phyloP scores from a whole-genome alignment of 345 rosid species.

The Draba incana region DNA sequence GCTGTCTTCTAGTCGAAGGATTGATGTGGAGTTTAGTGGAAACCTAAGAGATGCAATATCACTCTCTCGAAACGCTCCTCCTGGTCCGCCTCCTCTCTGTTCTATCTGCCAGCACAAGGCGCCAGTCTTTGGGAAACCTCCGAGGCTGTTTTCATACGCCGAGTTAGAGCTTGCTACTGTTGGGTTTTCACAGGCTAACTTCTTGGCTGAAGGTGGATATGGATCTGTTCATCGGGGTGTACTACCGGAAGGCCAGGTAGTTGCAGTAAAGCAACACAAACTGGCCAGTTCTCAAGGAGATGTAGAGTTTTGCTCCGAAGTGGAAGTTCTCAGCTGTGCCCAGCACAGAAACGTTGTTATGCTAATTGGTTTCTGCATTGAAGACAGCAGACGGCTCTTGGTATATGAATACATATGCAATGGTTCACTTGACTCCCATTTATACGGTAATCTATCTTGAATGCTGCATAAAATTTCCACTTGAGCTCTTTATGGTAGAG shows the following conservation, averaged over 20 bases:
- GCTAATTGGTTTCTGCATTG: slow-evolving; percentile 97
- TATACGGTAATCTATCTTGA: slow-evolving; percentile 60
- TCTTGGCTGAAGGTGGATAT: slow-evolving; percentile 98
- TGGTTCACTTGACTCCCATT: slow-evolving; percentile 94
- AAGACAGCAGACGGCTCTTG: slow-evolving; percentile 87
- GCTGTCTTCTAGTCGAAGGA: slow-evolving; percentile 52
- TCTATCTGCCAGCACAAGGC: slow-evolving; percentile 98
- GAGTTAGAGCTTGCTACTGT: slow-evolving; percentile 98
- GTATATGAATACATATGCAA: slow-evolving; percentile 98
- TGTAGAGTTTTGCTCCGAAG: slow-evolving; percentile 97
- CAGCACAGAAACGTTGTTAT: slow-evolving; percentile 98
- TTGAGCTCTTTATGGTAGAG: slow-evolving; percentile 15
- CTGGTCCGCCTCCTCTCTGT: slow-evolving; percentile 95
- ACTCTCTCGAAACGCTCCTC: slow-evolving; percentile 78
- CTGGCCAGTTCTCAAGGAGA: slow-evolving; percentile 99
- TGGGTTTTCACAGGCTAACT: slow-evolving; percentile 96
- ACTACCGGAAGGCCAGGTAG: slow-evolving; percentile 95
- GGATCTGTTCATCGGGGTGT: slow-evolving; percentile 99
- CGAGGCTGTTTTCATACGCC: slow-evolving; percentile 90
- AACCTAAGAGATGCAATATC: slow-evolving; percentile 87
- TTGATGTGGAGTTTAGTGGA: slow-evolving; percentile 67
- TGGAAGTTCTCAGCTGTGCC: slow-evolving; percentile 98
- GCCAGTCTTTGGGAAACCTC: slow-evolving; percentile 96
- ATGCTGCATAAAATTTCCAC: background rate
- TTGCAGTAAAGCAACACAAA: slow-evolving; percentile 98